Percentiles rank a stretch among this genome's conserved stretches.
Evolutionary conservation across 352 stramenopile species (phyloP).

Genomic region (Globisporangium spinosum): DNA sequence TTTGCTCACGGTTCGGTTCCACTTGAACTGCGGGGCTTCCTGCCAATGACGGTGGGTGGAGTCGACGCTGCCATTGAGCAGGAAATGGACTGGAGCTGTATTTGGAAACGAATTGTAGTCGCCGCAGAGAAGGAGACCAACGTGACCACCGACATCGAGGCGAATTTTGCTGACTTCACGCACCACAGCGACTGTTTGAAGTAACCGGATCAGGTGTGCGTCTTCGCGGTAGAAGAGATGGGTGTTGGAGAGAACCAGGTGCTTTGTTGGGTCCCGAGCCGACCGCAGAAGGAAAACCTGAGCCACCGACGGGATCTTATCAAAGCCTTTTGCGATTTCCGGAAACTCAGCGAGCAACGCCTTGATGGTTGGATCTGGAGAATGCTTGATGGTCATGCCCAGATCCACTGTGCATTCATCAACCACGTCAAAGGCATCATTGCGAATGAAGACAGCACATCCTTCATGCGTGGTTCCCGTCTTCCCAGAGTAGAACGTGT

Average conservation of each 20-base stretch:
- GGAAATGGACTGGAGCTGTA: conserved; percentile 41
- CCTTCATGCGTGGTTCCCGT: conserved; percentile 68
- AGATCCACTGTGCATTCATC: conserved; percentile 49
- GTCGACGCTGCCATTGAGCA: conserved; percentile 46
- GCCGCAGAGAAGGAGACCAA: conserved; percentile 55
- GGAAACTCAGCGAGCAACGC: conserved; percentile 47
- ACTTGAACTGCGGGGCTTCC: conserved; percentile 43
- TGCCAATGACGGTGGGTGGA: conserved; percentile 52
- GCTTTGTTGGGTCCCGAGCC: conserved; percentile 17
- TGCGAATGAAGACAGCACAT: conserved; percentile 53
- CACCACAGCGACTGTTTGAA: conserved; percentile 49
- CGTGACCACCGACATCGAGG: conserved; percentile 15
- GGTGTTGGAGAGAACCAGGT: conserved; percentile 60
- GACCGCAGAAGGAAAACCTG: conserved; percentile 52
- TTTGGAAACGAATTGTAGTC: conserved; percentile 65
- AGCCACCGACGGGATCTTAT: conserved; percentile 58
- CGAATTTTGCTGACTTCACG: conserved; percentile 32
- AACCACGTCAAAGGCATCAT: conserved; percentile 37
- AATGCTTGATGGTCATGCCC: conserved; percentile 28
- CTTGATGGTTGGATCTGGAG: conserved; percentile 28
- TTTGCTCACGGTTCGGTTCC: conserved; percentile 24
- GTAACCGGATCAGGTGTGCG: conserved; percentile 57
- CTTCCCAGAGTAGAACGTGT: conserved; percentile 58
- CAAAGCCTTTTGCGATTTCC: conserved; percentile 47
- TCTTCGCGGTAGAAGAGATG: conserved; percentile 77